These are phyloP conservation scores for Lactarius psammicola DNA, from an alignment of 768 basidiomycete species.

Conservation along the genomic window DNA sequence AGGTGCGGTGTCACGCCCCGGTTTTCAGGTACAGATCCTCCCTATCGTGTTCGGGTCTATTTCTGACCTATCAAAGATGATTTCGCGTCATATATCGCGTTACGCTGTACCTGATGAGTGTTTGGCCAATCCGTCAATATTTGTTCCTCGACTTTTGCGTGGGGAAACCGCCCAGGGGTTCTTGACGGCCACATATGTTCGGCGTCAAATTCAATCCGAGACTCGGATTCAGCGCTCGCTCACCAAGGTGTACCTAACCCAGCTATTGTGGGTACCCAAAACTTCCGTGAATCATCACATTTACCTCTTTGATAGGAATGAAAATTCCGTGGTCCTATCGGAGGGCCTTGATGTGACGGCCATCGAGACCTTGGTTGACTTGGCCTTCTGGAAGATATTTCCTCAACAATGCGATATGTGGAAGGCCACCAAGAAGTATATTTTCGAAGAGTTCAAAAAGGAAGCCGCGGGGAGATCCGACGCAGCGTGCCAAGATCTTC, in stretches of 20 bases:
- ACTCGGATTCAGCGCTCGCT: background rate
- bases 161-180: conserved; percentile 30
- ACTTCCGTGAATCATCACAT: background rate
- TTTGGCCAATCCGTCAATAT: background rate
- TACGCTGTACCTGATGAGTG: background rate
- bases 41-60: too few species aligned
- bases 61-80: background rate
- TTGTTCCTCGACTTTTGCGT: background rate
- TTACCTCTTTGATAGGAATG: background rate
- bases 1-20: conserved; percentile 42
- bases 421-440: background rate
- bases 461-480: background rate
- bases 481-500: background rate
- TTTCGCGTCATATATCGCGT: background rate
- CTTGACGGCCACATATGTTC: conserved; percentile 18
- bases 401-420: background rate
- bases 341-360: background rate
- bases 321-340: background rate
- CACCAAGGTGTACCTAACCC: background rate
- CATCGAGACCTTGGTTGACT: background rate
- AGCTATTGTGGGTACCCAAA: background rate
- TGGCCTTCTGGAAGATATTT: background rate
- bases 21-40: conserved; percentile 44
- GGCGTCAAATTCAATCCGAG: background rate
- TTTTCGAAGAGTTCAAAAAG: background rate